phyloP scores from a whole-genome alignment of 2,329 filamentous ascomycete genomes.

The Arthrinium puccinioides region DNA sequence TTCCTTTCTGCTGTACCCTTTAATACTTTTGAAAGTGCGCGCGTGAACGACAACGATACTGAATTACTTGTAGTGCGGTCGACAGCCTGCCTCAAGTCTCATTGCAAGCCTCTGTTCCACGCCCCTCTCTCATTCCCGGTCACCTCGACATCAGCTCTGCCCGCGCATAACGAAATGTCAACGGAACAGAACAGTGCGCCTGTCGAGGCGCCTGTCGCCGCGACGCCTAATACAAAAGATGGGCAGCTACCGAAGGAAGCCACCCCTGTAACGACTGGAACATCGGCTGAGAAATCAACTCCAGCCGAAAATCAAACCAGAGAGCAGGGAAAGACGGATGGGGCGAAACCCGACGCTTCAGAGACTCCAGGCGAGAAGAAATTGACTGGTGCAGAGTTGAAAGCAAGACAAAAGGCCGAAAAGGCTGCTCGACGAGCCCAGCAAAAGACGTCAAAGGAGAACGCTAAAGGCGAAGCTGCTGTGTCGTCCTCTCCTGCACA shows the following conservation, averaged over 20 bases:
- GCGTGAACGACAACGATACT: no score
- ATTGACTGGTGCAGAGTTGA: constrained; percentile 70
- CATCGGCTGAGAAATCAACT: no score
- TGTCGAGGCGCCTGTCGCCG: not conserved
- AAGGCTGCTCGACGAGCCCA: constrained; percentile 80
- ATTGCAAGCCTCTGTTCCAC: no score
- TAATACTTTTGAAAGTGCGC: no score
- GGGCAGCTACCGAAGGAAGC: not conserved
- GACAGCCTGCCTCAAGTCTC: no score
- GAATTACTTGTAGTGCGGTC: no score
- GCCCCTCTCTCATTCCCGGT: no score
- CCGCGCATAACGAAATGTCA: constrained; percentile 3
- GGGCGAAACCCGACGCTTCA: constrained; percentile 13
- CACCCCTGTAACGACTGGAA: no score
- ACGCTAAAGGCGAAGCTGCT: constrained; percentile 29
- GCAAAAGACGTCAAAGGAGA: constrained; percentile 50
- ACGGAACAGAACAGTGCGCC: constrained; percentile 2
- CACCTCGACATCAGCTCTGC: no score
- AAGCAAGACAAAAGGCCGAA: constrained; percentile 84
- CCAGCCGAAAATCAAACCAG: constrained; percentile 4
- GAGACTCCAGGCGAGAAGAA: constrained; percentile 35
- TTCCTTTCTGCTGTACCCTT: no score
- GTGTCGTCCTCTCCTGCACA: constrained; percentile 23
- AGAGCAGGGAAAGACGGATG: constrained; percentile 11
- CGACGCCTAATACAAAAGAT: constrained; percentile 1